These are phyloP conservation scores for Herpetospermum pedunculosum DNA, from an alignment of 306 rosid genomes.

Conservation along the genomic window DNA sequence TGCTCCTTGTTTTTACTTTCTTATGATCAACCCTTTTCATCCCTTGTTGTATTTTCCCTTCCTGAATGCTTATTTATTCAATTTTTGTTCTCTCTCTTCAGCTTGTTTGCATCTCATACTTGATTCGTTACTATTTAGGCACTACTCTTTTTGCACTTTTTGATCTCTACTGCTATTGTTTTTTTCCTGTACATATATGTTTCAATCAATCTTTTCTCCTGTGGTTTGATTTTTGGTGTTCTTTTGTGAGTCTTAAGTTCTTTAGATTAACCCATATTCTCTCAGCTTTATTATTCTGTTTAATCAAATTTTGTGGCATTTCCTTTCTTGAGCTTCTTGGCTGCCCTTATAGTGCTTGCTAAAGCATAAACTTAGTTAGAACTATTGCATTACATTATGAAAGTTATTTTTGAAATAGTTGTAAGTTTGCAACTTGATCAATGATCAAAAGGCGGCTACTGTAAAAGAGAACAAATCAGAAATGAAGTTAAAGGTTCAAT, in stretches of 20 bases:
- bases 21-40: slow-evolving; percentile 7
- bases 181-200: background rate
- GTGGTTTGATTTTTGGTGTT: background rate
- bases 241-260: background rate
- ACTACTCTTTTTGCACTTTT: background rate
- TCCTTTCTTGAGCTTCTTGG: background rate
- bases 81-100: background rate
- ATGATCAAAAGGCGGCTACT: background rate
- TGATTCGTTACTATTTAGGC: background rate
- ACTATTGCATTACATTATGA: background rate
- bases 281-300: background rate
- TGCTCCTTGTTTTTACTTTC: background rate
- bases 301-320: background rate
- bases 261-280: background rate
- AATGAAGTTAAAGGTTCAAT: slow-evolving; percentile 4
- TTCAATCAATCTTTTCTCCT: background rate
- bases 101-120: background rate
- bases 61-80: background rate
- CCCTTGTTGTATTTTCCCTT: slow-evolving; percentile 9
- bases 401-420: background rate
- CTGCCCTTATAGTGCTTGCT: background rate
- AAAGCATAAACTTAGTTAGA: background rate
- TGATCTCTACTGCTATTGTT: background rate
- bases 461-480: background rate
- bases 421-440: slow-evolving; percentile 3